Conservation (phyloP, 768 basidiomycete species). For the Termitomyces sp. region DNA sequence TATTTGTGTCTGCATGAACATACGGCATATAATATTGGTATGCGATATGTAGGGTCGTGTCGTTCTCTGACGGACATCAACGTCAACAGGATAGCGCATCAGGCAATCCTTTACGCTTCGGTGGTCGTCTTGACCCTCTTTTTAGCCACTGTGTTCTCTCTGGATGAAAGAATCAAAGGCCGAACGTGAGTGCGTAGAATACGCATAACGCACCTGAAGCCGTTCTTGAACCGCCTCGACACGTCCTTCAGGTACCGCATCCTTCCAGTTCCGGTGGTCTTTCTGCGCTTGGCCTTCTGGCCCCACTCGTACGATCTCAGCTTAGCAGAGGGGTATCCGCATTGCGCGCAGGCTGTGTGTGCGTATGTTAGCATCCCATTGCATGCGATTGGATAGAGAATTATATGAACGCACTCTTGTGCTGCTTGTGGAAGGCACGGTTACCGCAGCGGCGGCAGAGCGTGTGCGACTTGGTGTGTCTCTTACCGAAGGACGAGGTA, state of each 20-base stretch:
- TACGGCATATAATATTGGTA: conserved; percentile 15
- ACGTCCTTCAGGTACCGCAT: conserved; percentile 94
- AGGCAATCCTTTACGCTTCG: conserved; percentile 17
- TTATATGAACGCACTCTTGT: conserved; percentile 73
- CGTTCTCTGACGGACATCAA: neutral
- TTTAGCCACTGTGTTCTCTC: conserved; percentile 20
- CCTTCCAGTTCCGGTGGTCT: conserved; percentile 97
- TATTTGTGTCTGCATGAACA: conserved; percentile 17
- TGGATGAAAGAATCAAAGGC: neutral
- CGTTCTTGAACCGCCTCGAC: conserved; percentile 96
- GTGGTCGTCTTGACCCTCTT: conserved; percentile 16
- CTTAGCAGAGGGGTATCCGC: conserved; percentile 96
- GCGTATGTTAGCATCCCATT: neutral
- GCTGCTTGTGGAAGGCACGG: conserved; percentile 96
- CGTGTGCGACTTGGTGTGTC: conserved; percentile 95
- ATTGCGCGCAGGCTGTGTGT: conserved; percentile 80
- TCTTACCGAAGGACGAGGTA: conserved; percentile 97
- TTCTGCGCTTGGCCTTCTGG: conserved; percentile 98
- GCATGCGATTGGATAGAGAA: neutral
- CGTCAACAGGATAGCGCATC: neutral
- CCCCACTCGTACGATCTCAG: conserved; percentile 98
- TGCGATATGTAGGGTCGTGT: conserved; percentile 13
- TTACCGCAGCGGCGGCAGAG: conserved; percentile 96
- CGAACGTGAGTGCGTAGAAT: neutral
- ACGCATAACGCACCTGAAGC: conserved; percentile 87